phyloP scores from a whole-genome alignment of 352 stramenopile species.

The Phytophthora multivora region DNA sequence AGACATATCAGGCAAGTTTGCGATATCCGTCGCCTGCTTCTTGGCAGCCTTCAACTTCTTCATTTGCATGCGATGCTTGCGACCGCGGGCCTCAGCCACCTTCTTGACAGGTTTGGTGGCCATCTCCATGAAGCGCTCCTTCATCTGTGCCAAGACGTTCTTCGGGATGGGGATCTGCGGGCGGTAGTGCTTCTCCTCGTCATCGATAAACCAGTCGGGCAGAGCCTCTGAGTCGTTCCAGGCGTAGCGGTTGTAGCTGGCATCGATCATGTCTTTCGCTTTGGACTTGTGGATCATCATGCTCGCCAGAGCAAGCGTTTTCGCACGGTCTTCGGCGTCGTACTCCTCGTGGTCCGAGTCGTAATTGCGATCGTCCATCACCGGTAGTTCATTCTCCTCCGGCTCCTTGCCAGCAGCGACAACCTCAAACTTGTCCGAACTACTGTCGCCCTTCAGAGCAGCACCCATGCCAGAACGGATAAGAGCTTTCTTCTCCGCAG shows the following conservation, averaged over 20 bases:
- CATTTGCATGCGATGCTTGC: slow-evolving; percentile 94
- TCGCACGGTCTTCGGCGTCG: slow-evolving; percentile 96
- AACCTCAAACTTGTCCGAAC: slow-evolving; percentile 47
- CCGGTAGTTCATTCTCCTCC: slow-evolving; percentile 49
- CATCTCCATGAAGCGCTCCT: slow-evolving; percentile 96
- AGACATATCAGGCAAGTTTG: slow-evolving; percentile 96
- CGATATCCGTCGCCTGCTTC: slow-evolving; percentile 97
- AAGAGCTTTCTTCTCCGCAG: slow-evolving; percentile 76
- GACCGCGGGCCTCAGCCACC: slow-evolving; percentile 96
- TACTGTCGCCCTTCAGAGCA: slow-evolving; percentile 41
- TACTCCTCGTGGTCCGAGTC: slow-evolving; percentile 98
- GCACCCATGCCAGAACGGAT: slow-evolving; percentile 89
- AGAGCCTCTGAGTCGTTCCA: slow-evolving; percentile 98
- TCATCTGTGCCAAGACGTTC: slow-evolving; percentile 98
- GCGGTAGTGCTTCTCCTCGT: slow-evolving; percentile 97
- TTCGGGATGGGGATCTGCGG: slow-evolving; percentile 97
- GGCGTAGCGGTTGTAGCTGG: slow-evolving; percentile 99
- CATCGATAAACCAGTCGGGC: slow-evolving; percentile 98
- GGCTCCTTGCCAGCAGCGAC: slow-evolving; percentile 52
- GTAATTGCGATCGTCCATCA: slow-evolving; percentile 93
- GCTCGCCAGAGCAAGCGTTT: slow-evolving; percentile 96
- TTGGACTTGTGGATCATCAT: slow-evolving; percentile 98
- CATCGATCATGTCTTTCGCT: slow-evolving; percentile 98
- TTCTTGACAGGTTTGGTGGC: slow-evolving; percentile 98
- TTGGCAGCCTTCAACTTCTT: slow-evolving; percentile 97